Base-by-base conservation (phyloP, 1,284 basidiomycete species). In the Trametes versicolor region DNA sequence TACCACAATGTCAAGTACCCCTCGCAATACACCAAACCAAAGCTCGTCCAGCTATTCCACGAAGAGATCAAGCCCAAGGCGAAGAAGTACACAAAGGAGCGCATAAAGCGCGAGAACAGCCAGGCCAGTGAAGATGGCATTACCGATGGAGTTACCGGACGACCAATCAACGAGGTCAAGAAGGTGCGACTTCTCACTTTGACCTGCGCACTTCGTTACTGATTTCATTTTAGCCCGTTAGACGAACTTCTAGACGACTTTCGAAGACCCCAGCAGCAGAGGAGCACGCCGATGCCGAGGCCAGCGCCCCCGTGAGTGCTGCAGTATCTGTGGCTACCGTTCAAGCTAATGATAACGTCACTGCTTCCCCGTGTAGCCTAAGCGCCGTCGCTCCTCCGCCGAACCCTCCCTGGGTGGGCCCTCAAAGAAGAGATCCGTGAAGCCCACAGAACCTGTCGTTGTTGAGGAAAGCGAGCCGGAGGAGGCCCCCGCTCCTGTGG, bases 1-100 rank as follows among this genome's bases (percentile, higher is more conserved):
- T 91, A 91, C 73, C 94, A 99, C 79, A 87, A 91, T 67, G 82
- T 97, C 72, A 81, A 83, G 36, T 94, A 92, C 78, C 88, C 93
- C 7, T 86, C 90, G 3, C 88, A 89, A 1, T 91, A 93, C 72
- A 94, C 93, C 67, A 99, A 99, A 79, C 83, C 90, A 7, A 95
- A 94, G 72, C 87, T 99, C 27, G 86, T 98, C 12, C 82, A 88
- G 45, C 80, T 91, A 4, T 99, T 96, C 79, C 88, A 95, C 64
- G 83, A 89, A 39, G 83, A 94, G 76, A 86, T 98, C 70, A 88
- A 86, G 71, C 81, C 88, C 9, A 86, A 86, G 61, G 82, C 85
- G 6, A 75, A 78, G 21, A 89, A 88, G 70, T 78, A 92, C 59
- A 87, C 87, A 75, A 89, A 86, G 69, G 89, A 94, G 67, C 81